Conservation (phyloP, 1,139 yeast genomes). For the Hyphopichia wangnamkhiaoensis region DNA sequence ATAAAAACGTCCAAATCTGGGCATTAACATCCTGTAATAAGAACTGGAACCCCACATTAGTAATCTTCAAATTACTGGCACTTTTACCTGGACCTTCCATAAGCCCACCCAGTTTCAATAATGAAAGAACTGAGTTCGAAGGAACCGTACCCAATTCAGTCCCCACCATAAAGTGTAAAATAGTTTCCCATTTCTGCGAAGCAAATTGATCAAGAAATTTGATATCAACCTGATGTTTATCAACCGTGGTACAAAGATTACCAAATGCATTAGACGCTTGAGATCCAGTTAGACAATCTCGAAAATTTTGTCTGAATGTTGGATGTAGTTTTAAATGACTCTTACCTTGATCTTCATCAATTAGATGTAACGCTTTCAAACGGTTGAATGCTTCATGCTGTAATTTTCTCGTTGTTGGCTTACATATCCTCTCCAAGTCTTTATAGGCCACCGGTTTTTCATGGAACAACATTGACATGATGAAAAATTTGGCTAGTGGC, state of each 20-base stretch:
- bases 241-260: slow-evolving; percentile 31
- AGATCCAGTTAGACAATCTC: slow-evolving; percentile 85
- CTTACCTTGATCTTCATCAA: slow-evolving; percentile 63
- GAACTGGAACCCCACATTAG: slow-evolving; percentile 92
- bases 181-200: slow-evolving; percentile 88
- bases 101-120: slow-evolving; percentile 73
- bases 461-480: slow-evolving; percentile 83
- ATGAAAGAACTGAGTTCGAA: slow-evolving; percentile 64
- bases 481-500: slow-evolving; percentile 82
- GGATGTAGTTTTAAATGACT: slow-evolving; percentile 64
- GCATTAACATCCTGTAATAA: slow-evolving; percentile 88
- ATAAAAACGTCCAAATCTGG: slow-evolving; percentile 88
- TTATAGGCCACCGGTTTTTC: slow-evolving; percentile 69
- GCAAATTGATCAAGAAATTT: slow-evolving; percentile 79
- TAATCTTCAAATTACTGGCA: slow-evolving; percentile 61
- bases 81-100: slow-evolving; percentile 61
- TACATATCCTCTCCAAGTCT: slow-evolving; percentile 78
- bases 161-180: slow-evolving; percentile 96
- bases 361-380: slow-evolving; percentile 71
- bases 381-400: slow-evolving; percentile 81
- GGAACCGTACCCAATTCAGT: slow-evolving; percentile 70
- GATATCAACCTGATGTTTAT: slow-evolving; percentile 54
- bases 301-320: slow-evolving; percentile 71
- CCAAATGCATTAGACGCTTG: slow-evolving; percentile 51
- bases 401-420: slow-evolving; percentile 50